Conservation (phyloP, 2,329 filamentous ascomycete genomes). For the Chlorencoelia australis region DNA sequence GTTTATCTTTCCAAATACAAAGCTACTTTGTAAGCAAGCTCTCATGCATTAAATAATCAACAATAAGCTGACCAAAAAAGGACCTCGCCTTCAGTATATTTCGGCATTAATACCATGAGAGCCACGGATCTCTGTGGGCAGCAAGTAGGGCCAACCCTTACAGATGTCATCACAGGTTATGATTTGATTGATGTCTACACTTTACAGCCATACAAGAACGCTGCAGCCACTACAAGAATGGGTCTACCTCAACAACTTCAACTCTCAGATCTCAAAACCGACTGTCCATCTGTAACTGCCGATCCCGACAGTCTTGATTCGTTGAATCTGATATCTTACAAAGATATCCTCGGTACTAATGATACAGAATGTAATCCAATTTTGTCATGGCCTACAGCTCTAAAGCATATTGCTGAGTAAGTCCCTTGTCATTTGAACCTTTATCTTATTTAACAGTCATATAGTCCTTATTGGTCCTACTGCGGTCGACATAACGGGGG, state of each 20-base stretch:
- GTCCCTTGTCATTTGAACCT: background rate
- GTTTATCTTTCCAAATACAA: conserved; percentile 6
- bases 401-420: conserved; percentile 14
- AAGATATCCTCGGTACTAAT: background rate
- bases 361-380: conserved; percentile 26
- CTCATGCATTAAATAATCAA: background rate
- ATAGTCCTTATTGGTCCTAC: conserved; percentile 22
- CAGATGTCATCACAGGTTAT: conserved; percentile 24
- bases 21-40: conserved; percentile 7
- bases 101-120: conserved; percentile 28
- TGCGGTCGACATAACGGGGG: conserved; percentile 23
- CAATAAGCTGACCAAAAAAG: conserved; percentile 12
- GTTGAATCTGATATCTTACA: no score
- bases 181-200: conserved; percentile 29
- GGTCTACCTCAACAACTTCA: conserved; percentile 25
- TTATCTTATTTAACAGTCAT: background rate
- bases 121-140: conserved; percentile 26
- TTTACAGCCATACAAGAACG: conserved; percentile 18
- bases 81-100: conserved; percentile 31
- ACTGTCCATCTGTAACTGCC: conserved; percentile 5
- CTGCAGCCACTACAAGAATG: conserved; percentile 8
- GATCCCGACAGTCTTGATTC: background rate
- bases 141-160: conserved; percentile 23
- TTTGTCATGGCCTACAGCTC: conserved; percentile 25
- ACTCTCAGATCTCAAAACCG: conserved; percentile 16